These are phyloP conservation scores for Lichina pygmaea DNA, from an alignment of 495 filamentous ascomycete genomes.

Conservation along the genomic window DNA sequence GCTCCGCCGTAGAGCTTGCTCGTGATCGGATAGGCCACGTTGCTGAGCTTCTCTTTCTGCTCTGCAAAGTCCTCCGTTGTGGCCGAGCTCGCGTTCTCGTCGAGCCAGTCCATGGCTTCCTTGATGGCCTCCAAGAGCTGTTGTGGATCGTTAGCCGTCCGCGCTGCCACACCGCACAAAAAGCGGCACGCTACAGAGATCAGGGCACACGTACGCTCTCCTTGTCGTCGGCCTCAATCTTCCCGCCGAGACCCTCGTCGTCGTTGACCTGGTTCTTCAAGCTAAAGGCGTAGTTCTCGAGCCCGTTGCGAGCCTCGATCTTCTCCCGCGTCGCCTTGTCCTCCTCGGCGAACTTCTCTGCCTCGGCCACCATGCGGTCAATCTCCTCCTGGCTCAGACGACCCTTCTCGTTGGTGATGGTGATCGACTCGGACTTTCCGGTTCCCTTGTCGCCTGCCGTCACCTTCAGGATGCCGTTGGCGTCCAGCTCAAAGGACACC, in stretches of 20 bases:
- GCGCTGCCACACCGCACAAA: too few relatives aligned
- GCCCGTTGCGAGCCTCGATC: conserved; percentile 82
- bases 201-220: conserved; percentile 35
- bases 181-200: not conserved
- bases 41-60: conserved; percentile 96
- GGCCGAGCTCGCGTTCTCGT: conserved; percentile 77
- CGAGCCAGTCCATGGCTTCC: conserved; percentile 91
- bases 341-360: conserved; percentile 95
- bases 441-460: conserved; percentile 90
- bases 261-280: conserved; percentile 98
- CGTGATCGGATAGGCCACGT: conserved; percentile 94
- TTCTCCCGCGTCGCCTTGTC: conserved; percentile 90
- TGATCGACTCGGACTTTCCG: conserved; percentile 86
- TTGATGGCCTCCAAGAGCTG: conserved; percentile 85
- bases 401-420: conserved; percentile 97
- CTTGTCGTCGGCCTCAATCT: conserved; percentile 98
- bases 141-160: conserved; percentile 6
- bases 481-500: conserved; percentile 90
- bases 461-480: conserved; percentile 94
- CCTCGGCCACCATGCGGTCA: conserved; percentile 90
- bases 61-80: conserved; percentile 89
- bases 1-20: conserved; percentile 75
- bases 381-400: conserved; percentile 90
- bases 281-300: conserved; percentile 92
- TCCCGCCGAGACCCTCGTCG: conserved; percentile 85